Percentiles rank a stretch among this genome's conserved stretches.
Conservation (phyloP, 306 rosid species). For the Purshia tridentata region DNA sequence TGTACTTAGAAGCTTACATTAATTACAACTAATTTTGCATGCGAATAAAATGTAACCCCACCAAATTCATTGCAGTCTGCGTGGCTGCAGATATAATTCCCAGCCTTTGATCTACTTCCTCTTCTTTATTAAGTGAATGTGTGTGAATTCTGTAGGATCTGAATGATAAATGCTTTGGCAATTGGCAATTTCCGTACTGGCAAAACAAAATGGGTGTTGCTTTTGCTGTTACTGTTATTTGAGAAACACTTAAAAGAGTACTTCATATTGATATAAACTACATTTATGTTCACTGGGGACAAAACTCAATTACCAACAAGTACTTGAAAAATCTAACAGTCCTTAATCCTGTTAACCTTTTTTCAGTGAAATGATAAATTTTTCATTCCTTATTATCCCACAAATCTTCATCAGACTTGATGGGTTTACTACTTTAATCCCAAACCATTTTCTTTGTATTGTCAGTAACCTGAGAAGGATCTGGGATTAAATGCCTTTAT, state of each 20-base stretch:
- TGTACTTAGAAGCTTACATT: no score
- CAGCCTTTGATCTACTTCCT: background rate
- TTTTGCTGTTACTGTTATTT: background rate
- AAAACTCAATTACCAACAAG: background rate
- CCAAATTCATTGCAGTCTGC: background rate
- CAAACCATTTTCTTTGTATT: background rate
- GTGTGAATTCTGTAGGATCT: background rate
- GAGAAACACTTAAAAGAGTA: background rate
- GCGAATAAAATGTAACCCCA: background rate
- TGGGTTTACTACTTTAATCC: background rate
- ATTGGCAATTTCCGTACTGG: background rate
- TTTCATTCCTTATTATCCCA: background rate
- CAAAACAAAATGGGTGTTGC: background rate
- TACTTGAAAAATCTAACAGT: background rate
- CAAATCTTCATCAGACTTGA: constrained; percentile 3
- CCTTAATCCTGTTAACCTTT: background rate
- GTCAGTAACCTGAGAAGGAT: background rate
- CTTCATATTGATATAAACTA: background rate
- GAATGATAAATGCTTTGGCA: constrained; percentile 1
- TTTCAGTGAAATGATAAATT: background rate
- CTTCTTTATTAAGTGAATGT: background rate
- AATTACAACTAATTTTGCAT: no score
- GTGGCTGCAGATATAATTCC: background rate
- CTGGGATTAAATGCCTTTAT: background rate
- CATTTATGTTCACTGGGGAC: background rate